Base-by-base conservation (phyloP, 148 eudicot genomes). In the Silene uniflora region DNA sequence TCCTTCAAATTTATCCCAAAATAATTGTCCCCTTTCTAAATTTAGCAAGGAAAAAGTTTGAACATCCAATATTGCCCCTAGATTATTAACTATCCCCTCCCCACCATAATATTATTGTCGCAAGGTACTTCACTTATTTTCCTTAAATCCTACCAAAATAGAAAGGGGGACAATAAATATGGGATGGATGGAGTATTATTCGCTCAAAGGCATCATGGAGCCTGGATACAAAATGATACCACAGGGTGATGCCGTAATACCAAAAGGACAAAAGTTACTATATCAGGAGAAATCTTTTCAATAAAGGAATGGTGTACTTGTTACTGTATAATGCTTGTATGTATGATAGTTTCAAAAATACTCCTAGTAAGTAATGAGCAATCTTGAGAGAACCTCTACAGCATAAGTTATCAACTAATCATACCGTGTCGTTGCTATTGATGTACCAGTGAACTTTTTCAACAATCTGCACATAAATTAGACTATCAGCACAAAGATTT, bases 361-460 rank as follows among this genome's bases (percentile, higher is more conserved):
- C n/a, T n/a, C n/a, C n/a, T n/a, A 52, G 56, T 52, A 52, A 13
- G 44, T 9, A 39, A 39, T 39, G 44, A 39, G 10, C 44, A 39
- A 39, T 39, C 9, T 39, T 39, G 44, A 6, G 44, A 39, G 44
- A 39, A 52, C 56, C 56, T 14, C 14, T 10, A 12, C 56, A 52
- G 10, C 17, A 52, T 49, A 49, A 63, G 0, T 23, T 32, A 32
- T 32, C 5, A n/a, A 63, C 23, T 25, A 67, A 24, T 56, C 87
- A 74, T 86, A 95, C 98, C 96, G 81, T 92, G 78, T 95, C 98
- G 42, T 84, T 93, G 71, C 84, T 87, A 76, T 86, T 83, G 69
- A 85, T 84, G 70, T 95, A 95, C 79, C 84, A 86, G 75, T 90
- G 96, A 58, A 95, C 85, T 78, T 77, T 81, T 56, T 92, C 91